These are phyloP conservation scores for Termitomyces sp. DNA, from an alignment of 768 basidiomycete species.

Conservation along the genomic window DNA sequence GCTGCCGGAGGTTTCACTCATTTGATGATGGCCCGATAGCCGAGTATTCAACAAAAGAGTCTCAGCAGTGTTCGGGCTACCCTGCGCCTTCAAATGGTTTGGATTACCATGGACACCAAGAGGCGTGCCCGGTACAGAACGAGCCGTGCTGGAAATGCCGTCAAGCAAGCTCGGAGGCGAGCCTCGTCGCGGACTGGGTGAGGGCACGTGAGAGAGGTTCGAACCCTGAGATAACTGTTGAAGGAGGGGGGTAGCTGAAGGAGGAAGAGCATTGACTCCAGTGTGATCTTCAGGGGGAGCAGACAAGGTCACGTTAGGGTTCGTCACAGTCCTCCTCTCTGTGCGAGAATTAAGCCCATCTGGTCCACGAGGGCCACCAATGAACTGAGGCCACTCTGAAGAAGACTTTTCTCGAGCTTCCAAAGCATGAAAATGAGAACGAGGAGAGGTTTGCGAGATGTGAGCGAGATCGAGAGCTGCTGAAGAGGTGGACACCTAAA, in stretches of 20 bases:
- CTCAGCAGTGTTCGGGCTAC: conserved; percentile 65
- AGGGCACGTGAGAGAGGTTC: conserved; percentile 33
- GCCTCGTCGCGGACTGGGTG: conserved; percentile 65
- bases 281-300: conserved; percentile 50
- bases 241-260: conserved; percentile 62
- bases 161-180: conserved; percentile 72
- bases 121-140: conserved; percentile 85
- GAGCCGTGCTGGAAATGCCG: conserved; percentile 56
- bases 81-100: conserved; percentile 64
- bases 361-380: conserved; percentile 57
- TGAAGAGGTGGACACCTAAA: conserved; percentile 79
- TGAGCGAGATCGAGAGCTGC: conserved; percentile 93
- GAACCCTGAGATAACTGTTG: conserved; percentile 59
- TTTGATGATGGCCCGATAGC: conserved; percentile 48
- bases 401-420: conserved; percentile 72
- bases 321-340: conserved; percentile 74
- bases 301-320: conserved; percentile 66
- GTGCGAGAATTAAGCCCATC: conserved; percentile 54
- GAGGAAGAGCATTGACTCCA: conserved; percentile 46
- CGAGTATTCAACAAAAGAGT: conserved; percentile 62
- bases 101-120: conserved; percentile 50
- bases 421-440: conserved; percentile 55
- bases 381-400: conserved; percentile 95
- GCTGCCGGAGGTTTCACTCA: conserved; percentile 51
- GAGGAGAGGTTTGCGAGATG: conserved; percentile 77